phyloP scores from a whole-genome alignment of 305 asterid genomes.

The Fraxinus nigra region DNA sequence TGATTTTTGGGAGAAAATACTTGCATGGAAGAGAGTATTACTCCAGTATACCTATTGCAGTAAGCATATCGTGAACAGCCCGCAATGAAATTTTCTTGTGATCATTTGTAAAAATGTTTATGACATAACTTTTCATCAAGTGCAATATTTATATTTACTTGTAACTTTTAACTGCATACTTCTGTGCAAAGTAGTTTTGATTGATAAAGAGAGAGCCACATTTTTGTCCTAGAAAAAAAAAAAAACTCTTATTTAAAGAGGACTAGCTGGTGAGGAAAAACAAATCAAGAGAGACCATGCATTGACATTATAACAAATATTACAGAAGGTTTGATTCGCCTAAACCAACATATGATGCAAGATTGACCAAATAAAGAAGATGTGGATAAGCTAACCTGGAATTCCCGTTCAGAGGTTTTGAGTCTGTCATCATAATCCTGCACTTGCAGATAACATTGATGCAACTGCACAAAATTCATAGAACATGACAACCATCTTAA shows the following conservation, averaged over 20 bases:
- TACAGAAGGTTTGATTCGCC: not conserved
- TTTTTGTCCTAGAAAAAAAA: not conserved
- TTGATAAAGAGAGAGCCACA: not conserved
- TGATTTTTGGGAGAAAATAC: not conserved
- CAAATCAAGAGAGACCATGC: not conserved
- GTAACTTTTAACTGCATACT: not conserved
- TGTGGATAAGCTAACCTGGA: slow-evolving; percentile 47
- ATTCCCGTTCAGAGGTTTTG: slow-evolving; percentile 63
- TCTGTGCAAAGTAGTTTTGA: not conserved
- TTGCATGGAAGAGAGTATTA: not conserved
- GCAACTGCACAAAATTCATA: slow-evolving; percentile 51
- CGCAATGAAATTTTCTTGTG: not conserved
- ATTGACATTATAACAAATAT: not conserved
- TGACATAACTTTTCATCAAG: not conserved
- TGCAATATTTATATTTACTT: not conserved
- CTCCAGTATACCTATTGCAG: not conserved
- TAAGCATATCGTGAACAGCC: not conserved
- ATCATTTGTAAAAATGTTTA: not conserved
- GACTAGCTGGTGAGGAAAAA: not conserved
- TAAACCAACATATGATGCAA: not conserved
- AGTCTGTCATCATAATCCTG: slow-evolving; percentile 56
- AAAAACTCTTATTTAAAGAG: not conserved
- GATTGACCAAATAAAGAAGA: not conserved
- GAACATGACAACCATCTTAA: slow-evolving; percentile 7
- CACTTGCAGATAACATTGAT: slow-evolving; percentile 56